Percentiles rank a stretch among this genome's conserved stretches.
These are phyloP conservation scores for Dryadomyces quercus-mongolicae DNA, from an alignment of 2,329 filamentous ascomycete genomes.

Conservation along the genomic window DNA sequence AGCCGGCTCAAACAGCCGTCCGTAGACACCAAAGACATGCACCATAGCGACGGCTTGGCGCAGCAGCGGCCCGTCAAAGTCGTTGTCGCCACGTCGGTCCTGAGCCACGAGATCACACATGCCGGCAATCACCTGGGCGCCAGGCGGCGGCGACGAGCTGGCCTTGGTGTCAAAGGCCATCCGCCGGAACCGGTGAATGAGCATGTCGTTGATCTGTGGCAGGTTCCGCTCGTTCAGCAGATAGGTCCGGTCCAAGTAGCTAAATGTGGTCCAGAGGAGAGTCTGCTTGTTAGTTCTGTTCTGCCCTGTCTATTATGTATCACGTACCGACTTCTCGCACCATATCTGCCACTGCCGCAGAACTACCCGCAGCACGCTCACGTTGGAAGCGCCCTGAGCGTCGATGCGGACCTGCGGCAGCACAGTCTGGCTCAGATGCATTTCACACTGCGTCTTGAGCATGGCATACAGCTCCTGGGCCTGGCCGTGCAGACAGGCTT, in stretches of 20 bases:
- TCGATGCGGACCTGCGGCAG: conserved; percentile 39
- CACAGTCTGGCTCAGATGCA: conserved; percentile 53
- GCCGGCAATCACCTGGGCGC: conserved; percentile 35
- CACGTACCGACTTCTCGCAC: conserved; percentile 61
- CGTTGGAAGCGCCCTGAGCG: conserved; percentile 38
- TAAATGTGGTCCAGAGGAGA: conserved; percentile 78
- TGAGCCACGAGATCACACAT: conserved; percentile 65
- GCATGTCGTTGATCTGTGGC: conserved; percentile 69
- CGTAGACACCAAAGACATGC: conserved; percentile 73
- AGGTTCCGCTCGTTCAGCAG: conserved; percentile 60
- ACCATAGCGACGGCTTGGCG: conserved; percentile 70
- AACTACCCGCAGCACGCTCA: conserved; percentile 49
- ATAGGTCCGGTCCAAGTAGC: conserved; percentile 85
- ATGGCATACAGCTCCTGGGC: conserved; percentile 55
- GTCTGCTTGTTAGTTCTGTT: conserved; percentile 31
- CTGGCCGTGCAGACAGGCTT: conserved; percentile 70
- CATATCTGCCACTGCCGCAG: conserved; percentile 59
- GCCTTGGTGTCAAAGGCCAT: conserved; percentile 29
- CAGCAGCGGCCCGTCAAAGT: conserved; percentile 54
- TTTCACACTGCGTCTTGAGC: conserved; percentile 53
- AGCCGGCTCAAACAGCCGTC: conserved; percentile 62
- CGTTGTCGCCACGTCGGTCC: conserved; percentile 48
- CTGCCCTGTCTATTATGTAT: neutral
- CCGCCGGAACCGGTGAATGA: conserved; percentile 61
- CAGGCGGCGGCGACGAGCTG: conserved; percentile 13